Conservation (phyloP, 345 rosid genomes). For the Atalantia buxifolia region DNA sequence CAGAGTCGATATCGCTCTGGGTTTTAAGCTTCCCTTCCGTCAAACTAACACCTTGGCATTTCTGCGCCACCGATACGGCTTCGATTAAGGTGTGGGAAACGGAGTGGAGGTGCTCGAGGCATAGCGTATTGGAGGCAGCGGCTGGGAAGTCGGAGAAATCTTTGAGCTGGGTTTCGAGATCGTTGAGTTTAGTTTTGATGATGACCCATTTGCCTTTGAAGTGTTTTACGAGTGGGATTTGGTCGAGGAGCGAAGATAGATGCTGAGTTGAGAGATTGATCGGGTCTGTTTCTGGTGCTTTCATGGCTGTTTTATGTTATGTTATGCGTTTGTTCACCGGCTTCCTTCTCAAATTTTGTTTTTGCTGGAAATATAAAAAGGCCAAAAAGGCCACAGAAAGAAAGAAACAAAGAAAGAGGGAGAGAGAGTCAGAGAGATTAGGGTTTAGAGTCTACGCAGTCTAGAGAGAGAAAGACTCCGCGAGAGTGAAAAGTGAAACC, state of each 20-base stretch:
- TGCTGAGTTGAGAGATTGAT: constrained; percentile 26
- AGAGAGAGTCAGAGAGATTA: not conserved
- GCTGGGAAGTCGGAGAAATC: constrained; percentile 55
- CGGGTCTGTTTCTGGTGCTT: constrained; percentile 42
- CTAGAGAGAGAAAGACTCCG: not conserved
- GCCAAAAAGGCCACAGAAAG: no score
- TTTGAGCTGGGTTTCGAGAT: constrained; percentile 60
- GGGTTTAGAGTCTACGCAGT: not conserved
- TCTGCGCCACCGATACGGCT: constrained; percentile 44
- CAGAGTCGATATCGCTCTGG: constrained; percentile 82
- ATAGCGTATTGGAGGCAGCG: constrained; percentile 44
- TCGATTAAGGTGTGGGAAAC: constrained; percentile 46
- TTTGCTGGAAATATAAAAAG: not conserved
- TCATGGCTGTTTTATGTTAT: constrained; percentile 37
- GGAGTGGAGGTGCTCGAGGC: constrained; percentile 53
- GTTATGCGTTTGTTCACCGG: not conserved
- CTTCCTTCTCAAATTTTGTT: not conserved
- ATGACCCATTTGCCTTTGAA: constrained; percentile 80
- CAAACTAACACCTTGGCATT: constrained; percentile 46
- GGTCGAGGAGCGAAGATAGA: constrained; percentile 39
- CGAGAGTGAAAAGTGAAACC: not conserved
- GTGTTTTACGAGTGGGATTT: constrained; percentile 39
- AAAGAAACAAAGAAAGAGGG: not conserved
- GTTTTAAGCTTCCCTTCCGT: constrained; percentile 78
- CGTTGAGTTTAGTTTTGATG: constrained; percentile 54